These are phyloP conservation scores for Epichloe gansuensis DNA, from an alignment of 2,329 filamentous ascomycete genomes.

Conservation along the genomic window DNA sequence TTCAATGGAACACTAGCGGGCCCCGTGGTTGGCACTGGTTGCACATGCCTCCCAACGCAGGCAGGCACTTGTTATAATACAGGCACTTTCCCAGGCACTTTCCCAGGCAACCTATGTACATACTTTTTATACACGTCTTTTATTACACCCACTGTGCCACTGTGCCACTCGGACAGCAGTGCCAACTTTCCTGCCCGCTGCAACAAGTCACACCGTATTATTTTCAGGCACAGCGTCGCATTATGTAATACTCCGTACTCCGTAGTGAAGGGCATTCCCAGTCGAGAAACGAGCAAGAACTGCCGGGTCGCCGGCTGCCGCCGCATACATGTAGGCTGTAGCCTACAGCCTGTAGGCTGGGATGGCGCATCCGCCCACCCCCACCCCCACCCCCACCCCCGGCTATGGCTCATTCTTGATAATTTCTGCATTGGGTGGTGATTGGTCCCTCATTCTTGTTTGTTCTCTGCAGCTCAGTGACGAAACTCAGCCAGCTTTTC, in stretches of 20 bases:
- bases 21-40: no score
- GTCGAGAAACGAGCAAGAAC: not conserved
- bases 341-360: not conserved
- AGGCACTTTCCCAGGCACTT: no score
- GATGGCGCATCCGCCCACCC: slow-evolving; percentile 2
- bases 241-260: not conserved
- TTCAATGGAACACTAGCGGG: no score
- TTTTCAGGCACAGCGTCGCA: slow-evolving; percentile 2
- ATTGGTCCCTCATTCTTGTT: not conserved
- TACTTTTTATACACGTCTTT: no score
- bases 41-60: not conserved
- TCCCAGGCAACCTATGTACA: not conserved
- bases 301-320: not conserved
- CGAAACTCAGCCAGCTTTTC: no score
- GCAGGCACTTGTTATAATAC: no score
- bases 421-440: not conserved
- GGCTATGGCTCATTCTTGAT: not conserved
- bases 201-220: not conserved
- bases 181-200: no score
- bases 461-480: no score
- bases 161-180: no score
- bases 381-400: not conserved
- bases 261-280: not conserved
- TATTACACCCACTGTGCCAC: no score
- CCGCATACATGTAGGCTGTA: no score